phyloP scores from a whole-genome alignment of 805 yeast species.

The Candida chauliodis region DNA sequence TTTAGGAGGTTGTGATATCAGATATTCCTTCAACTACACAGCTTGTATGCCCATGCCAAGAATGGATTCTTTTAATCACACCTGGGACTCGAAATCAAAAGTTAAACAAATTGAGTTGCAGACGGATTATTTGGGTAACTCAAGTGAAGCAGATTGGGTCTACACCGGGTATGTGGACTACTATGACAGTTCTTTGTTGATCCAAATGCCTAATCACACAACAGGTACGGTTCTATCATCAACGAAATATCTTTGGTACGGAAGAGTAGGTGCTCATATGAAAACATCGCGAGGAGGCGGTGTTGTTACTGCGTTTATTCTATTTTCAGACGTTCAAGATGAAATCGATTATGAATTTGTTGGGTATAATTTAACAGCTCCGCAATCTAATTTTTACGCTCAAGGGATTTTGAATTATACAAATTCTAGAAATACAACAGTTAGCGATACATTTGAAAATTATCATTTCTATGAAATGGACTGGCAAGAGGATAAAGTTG shows the following conservation, averaged over 20 bases:
- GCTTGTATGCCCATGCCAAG: slow-evolving; percentile 88
- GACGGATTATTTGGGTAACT: slow-evolving; percentile 63
- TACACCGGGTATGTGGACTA: slow-evolving; percentile 57
- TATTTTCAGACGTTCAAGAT: slow-evolving; percentile 82
- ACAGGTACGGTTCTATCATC: slow-evolving; percentile 80
- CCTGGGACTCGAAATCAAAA: slow-evolving; percentile 32
- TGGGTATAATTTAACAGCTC: slow-evolving; percentile 64
- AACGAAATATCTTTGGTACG: slow-evolving; percentile 82
- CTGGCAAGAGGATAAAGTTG: slow-evolving; percentile 70
- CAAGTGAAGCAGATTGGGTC: slow-evolving; percentile 63
- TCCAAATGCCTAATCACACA: slow-evolving; percentile 73
- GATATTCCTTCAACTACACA: slow-evolving; percentile 55
- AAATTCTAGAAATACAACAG: slow-evolving; percentile 44
- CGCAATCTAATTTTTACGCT: slow-evolving; percentile 78
- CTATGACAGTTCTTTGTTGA: slow-evolving; percentile 51
- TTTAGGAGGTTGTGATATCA: slow-evolving; percentile 84
- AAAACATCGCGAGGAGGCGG: slow-evolving; percentile 76
- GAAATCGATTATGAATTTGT: slow-evolving; percentile 88
- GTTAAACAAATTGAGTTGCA: slow-evolving; percentile 19
- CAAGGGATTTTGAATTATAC: slow-evolving; percentile 70
- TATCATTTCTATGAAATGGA: slow-evolving; percentile 77
- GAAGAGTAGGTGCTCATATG: slow-evolving; percentile 64
- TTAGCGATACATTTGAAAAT: slow-evolving; percentile 57
- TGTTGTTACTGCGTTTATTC: slow-evolving; percentile 78
- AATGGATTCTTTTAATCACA: slow-evolving; percentile 46